phyloP scores from a whole-genome alignment of 2,329 filamentous ascomycete genomes.

The Alternaria incomplexa region DNA sequence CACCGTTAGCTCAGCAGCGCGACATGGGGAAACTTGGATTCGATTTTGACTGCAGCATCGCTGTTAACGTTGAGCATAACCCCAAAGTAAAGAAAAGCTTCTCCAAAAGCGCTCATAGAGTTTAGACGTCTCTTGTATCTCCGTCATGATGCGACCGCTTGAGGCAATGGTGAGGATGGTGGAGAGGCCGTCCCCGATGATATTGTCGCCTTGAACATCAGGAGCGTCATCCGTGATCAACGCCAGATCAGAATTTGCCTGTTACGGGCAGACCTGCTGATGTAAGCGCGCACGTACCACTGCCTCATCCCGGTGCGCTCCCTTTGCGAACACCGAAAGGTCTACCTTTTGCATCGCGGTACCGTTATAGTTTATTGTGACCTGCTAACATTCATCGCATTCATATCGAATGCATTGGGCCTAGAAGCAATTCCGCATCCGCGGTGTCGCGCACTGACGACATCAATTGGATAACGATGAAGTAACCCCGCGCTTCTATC shows the following conservation, averaged over 20 bases:
- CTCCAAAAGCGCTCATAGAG: background rate
- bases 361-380: background rate
- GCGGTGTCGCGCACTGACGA: background rate
- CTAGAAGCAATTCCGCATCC: background rate
- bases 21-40: background rate
- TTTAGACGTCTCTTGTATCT: background rate
- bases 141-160: no score
- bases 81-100: background rate
- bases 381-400: background rate
- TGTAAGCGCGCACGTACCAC: background rate
- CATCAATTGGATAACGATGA: background rate
- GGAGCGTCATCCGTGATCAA: constrained; percentile 3
- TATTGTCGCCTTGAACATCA: constrained; percentile 7
- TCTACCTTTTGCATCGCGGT: background rate
- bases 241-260: background rate
- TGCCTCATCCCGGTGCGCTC: background rate
- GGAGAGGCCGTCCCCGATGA: background rate
- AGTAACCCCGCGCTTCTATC: background rate
- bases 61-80: background rate
- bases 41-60: background rate
- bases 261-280: background rate
- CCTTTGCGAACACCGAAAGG: background rate
- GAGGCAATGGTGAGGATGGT: background rate
- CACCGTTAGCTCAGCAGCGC: background rate
- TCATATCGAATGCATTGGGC: background rate